Conservation (phyloP, 78 protist genomes). For the Paulinella micropora region DNA sequence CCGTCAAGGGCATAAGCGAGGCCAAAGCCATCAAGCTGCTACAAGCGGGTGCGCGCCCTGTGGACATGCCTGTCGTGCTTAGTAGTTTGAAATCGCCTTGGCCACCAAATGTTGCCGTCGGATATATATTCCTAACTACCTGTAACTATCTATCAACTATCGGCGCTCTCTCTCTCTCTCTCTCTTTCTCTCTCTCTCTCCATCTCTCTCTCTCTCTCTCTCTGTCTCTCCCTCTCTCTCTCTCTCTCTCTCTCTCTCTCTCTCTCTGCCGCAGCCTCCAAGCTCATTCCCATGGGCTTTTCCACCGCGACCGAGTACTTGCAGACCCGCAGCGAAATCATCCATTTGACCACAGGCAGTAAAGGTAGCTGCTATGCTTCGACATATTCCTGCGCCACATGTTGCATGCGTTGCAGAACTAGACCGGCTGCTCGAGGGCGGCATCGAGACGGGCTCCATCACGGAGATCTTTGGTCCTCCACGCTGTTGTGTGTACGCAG, state of each 20-base stretch:
- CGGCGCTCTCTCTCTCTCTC: no score
- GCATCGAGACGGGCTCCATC: constrained; percentile 93
- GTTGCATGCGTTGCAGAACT: constrained; percentile 33
- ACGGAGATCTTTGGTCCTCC: constrained; percentile 92
- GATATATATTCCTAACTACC: no score
- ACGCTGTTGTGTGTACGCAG: not conserved
- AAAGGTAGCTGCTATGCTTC: constrained; percentile 13
- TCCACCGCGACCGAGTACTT: constrained; percentile 78
- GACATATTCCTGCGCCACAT: not conserved
- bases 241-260: not conserved
- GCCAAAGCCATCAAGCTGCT: constrained; percentile 87
- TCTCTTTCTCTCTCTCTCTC: not conserved
- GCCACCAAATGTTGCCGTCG: no score
- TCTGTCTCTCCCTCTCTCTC: not conserved
- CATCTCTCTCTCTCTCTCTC: not conserved
- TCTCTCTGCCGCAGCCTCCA: no score
- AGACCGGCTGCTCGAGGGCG: constrained; percentile 83
- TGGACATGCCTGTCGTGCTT: no score
- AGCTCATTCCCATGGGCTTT: constrained; percentile 85
- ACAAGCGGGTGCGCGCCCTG: constrained; percentile 57
- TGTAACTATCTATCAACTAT: no score
- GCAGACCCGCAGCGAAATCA: constrained; percentile 46
- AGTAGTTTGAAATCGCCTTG: no score
- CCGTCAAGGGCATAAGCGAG: constrained; percentile 85
- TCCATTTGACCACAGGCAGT: constrained; percentile 79